Evolutionary conservation across 768 basidiomycete species (phyloP).

Genomic region (Pilatotrama ljubarskyi): DNA sequence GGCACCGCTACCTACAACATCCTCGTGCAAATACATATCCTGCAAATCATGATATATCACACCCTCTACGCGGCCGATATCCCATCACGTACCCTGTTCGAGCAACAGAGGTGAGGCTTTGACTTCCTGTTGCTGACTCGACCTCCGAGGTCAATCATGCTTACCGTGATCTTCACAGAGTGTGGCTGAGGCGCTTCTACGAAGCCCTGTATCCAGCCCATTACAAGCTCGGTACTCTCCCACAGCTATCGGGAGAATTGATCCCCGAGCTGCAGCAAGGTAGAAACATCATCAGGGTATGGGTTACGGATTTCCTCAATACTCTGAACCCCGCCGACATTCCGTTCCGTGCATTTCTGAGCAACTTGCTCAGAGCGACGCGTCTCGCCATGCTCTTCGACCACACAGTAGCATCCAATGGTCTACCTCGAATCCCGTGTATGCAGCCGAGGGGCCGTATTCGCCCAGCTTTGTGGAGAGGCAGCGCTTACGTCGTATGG

Average conservation of each 20-base stretch:
- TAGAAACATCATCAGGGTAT: slow-evolving; percentile 42
- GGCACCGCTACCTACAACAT: slow-evolving; percentile 36
- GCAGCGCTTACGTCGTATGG: slow-evolving; percentile 29
- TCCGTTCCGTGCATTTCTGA: slow-evolving; percentile 36
- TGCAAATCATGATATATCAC: slow-evolving; percentile 51
- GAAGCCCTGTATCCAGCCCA: slow-evolving; percentile 50
- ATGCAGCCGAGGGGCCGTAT: not conserved
- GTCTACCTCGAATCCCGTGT: slow-evolving; percentile 38
- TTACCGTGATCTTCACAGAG: slow-evolving; percentile 30
- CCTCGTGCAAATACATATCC: slow-evolving; percentile 47
- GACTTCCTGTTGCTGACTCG: not conserved
- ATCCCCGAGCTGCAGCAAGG: slow-evolving; percentile 43
- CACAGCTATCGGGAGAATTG: slow-evolving; percentile 34
- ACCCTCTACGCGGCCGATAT: slow-evolving; percentile 22
- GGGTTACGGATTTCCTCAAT: slow-evolving; percentile 46
- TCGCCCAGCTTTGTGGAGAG: not conserved
- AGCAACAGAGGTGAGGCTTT: slow-evolving; percentile 5
- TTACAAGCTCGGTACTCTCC: slow-evolving; percentile 45
- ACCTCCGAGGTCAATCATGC: not conserved
- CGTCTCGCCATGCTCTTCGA: slow-evolving; percentile 44
- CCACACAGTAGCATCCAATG: slow-evolving; percentile 32
- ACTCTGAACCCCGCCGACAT: slow-evolving; percentile 23
- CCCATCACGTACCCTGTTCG: not conserved
- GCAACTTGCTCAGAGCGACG: slow-evolving; percentile 39
- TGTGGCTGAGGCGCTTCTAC: slow-evolving; percentile 49